phyloP scores from a whole-genome alignment of 805 yeast genomes.

The Metschnikowia borealis region DNA sequence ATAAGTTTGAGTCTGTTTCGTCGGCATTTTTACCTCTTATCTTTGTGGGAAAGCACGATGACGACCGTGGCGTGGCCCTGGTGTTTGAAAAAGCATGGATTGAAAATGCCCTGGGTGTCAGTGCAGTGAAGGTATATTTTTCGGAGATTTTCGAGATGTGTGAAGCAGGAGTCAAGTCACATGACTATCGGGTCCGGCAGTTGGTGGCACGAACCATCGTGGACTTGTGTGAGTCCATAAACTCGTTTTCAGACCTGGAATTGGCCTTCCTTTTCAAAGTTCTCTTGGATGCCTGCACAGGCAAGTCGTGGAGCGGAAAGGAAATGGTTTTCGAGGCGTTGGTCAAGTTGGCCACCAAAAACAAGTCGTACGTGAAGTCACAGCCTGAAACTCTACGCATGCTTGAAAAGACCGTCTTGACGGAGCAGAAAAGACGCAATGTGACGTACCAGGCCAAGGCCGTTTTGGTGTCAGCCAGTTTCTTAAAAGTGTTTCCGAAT shows the following conservation, averaged over 20 bases:
- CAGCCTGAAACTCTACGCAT: conserved; percentile 26
- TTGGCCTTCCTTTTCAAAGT: conserved; percentile 42
- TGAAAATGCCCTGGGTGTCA: conserved; percentile 68
- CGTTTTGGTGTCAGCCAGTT: conserved; percentile 50
- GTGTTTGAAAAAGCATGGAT: conserved; percentile 68
- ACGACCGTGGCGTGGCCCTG: conserved; percentile 40
- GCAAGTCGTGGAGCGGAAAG: conserved; percentile 87
- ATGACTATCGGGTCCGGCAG: conserved; percentile 60
- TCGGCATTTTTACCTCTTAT: conserved; percentile 71
- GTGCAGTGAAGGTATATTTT: conserved; percentile 65
- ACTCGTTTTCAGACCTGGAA: conserved; percentile 14
- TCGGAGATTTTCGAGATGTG: conserved; percentile 60
- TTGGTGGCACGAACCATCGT: conserved; percentile 67
- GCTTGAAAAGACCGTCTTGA: conserved; percentile 43
- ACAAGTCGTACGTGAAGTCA: conserved; percentile 30
- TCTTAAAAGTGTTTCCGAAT: conserved; percentile 33
- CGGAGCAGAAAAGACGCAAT: conserved; percentile 67
- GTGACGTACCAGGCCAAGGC: conserved; percentile 57
- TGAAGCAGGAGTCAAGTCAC: conserved; percentile 48
- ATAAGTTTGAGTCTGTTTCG: conserved; percentile 58
- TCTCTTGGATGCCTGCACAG: conserved; percentile 59
- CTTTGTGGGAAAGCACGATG: conserved; percentile 72
- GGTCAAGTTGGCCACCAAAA: conserved; percentile 51
- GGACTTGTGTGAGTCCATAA: conserved; percentile 48
- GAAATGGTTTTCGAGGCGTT: conserved; percentile 71